Evolutionary conservation across 257 asterid species (phyloP).

Genomic region (Salvia splendens): DNA sequence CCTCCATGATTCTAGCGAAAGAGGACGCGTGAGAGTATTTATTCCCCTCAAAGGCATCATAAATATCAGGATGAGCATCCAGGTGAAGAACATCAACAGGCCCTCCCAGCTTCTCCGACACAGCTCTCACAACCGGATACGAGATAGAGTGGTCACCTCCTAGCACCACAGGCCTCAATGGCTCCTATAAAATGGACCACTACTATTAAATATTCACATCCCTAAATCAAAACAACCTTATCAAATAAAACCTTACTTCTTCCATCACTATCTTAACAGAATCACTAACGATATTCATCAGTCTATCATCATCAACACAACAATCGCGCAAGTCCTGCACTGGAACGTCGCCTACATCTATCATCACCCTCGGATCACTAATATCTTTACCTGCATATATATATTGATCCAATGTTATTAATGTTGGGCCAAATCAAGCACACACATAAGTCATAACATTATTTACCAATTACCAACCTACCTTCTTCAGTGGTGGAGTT

Average conservation of each 20-base stretch:
- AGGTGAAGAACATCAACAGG: slow-evolving; percentile 95
- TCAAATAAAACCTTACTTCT: slow-evolving; percentile 54
- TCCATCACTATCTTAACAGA: slow-evolving; percentile 97
- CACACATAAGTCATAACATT: too few species aligned
- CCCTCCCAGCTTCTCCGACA: slow-evolving; percentile 97
- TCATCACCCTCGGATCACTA: slow-evolving; percentile 77
- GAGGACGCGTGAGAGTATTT: slow-evolving; percentile 95
- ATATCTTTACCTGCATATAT: slow-evolving; percentile 70
- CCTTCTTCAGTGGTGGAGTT: slow-evolving; percentile 98
- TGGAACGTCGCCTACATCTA: slow-evolving; percentile 96
- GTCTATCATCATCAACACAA: slow-evolving; percentile 86
- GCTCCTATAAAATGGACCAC: slow-evolving; percentile 47
- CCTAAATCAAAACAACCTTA: not conserved
- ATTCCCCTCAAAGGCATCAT: slow-evolving; percentile 90
- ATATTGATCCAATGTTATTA: too few species aligned
- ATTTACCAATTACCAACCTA: slow-evolving; percentile 1
- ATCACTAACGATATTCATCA: slow-evolving; percentile 80
- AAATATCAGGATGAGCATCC: slow-evolving; percentile 99
- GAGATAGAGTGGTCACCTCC: slow-evolving; percentile 99
- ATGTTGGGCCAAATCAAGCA: too few species aligned
- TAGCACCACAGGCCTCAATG: slow-evolving; percentile 87
- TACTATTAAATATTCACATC: not conserved
- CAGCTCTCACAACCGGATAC: slow-evolving; percentile 92
- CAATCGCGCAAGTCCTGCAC: slow-evolving; percentile 89
- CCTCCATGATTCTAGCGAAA: slow-evolving; percentile 98